A percentile compares a stretch with the other conserved stretches of the same genome.
phyloP scores from a whole-genome alignment of 1,284 basidiomycete species.

The Cryptococcus neoformans region DNA sequence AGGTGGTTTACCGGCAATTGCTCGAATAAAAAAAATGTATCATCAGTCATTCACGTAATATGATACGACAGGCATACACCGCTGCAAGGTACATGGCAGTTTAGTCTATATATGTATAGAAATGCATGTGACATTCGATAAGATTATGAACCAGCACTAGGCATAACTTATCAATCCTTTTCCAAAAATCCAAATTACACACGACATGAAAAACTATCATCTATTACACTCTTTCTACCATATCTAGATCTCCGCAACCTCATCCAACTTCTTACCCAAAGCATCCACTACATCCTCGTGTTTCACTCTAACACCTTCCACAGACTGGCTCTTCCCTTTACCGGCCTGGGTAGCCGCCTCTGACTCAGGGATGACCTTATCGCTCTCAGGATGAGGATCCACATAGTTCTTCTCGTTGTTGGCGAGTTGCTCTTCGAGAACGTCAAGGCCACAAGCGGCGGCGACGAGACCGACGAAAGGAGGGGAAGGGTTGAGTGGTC shows the following conservation, averaged over 20 bases:
- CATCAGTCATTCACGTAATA: no score
- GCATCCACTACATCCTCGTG: conserved; percentile 18
- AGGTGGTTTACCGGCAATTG: no score
- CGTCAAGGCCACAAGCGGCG: conserved; percentile 64
- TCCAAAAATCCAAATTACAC: no score
- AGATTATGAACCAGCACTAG: no score
- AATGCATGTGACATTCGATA: no score
- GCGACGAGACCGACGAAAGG: conserved; percentile 96
- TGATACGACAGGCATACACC: no score
- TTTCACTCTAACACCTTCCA: conserved; percentile 36
- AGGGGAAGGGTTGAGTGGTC: conserved; percentile 97
- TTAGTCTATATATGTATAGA: no score
- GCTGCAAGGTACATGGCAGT: no score
- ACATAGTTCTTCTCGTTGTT: conserved; percentile 58
- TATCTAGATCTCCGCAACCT: conserved; percentile 8
- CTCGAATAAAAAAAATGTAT: no score
- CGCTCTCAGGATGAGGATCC: conserved; percentile 54
- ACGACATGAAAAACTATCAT: no score
- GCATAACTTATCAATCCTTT: no score
- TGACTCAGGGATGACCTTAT: conserved; percentile 45
- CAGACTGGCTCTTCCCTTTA: conserved; percentile 37
- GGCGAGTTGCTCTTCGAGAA: conserved; percentile 73
- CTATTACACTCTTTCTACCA: no score
- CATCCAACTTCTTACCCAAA: conserved; percentile 18
- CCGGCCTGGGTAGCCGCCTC: conserved; percentile 43